These are phyloP conservation scores for Blastobotrys capitulatus DNA, from an alignment of 1,139 yeast genomes.

Conservation along the genomic window DNA sequence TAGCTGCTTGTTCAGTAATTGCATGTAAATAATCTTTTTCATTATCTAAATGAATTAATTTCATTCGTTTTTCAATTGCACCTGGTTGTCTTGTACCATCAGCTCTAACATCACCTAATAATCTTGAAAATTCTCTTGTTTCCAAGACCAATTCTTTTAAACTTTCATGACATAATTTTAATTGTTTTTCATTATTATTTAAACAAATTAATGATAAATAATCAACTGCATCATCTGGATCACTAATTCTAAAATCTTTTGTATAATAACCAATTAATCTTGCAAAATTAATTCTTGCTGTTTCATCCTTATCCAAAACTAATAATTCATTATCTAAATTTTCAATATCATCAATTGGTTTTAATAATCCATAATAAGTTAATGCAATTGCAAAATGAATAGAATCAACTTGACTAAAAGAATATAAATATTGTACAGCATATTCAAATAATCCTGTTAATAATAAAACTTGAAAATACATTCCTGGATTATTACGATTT, in stretches of 20 bases:
- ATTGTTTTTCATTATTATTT: conserved; percentile 32
- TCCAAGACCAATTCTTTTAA: conserved; percentile 78
- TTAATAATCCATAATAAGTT: conserved; percentile 66
- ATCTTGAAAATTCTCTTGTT: conserved; percentile 74
- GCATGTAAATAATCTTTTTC: conserved; percentile 52
- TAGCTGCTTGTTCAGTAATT: conserved; percentile 81
- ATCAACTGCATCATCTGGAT: conserved; percentile 88
- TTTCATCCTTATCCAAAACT: conserved; percentile 26
- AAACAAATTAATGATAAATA: conserved; percentile 71
- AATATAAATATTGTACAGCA: conserved; percentile 68
- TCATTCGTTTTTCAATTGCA: conserved; percentile 71
- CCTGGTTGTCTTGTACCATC: conserved; percentile 84
- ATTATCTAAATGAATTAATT: conserved; percentile 55
- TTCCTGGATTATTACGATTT: conserved; percentile 55
- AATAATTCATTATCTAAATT: conserved; percentile 16
- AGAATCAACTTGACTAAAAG: conserved; percentile 72
- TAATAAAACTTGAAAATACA: conserved; percentile 70
- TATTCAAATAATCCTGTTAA: conserved; percentile 77
- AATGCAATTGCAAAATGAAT: conserved; percentile 86
- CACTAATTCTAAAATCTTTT: conserved; percentile 73
- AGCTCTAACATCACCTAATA: conserved; percentile 72
- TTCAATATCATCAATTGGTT: conserved; percentile 39
- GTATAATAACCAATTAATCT: conserved; percentile 47
- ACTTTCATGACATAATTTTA: conserved; percentile 67
- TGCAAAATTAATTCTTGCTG: conserved; percentile 33